Evolutionary conservation across 352 stramenopile genomes (phyloP).

Genomic region (Thalassiosira allenii): DNA sequence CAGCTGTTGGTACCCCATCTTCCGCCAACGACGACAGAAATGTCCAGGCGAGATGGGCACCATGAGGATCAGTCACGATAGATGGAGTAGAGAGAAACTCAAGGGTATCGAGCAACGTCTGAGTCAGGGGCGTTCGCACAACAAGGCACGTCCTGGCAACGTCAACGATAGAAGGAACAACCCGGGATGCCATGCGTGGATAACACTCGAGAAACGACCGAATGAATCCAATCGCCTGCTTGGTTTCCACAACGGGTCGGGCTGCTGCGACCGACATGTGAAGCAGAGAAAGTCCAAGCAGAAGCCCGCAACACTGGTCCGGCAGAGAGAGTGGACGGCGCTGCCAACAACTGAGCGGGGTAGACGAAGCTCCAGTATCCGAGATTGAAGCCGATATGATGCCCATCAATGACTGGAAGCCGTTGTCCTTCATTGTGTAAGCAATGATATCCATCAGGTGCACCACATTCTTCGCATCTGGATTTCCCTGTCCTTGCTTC

Average conservation of each 20-base stretch:
- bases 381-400: constrained; percentile 44
- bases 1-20: constrained; percentile 42
- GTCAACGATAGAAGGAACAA: constrained; percentile 44
- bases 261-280: constrained; percentile 25
- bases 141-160: constrained; percentile 18
- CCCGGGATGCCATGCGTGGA: constrained; percentile 46
- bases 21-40: constrained; percentile 65
- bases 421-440: constrained; percentile 7
- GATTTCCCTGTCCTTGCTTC: constrained; percentile 2
- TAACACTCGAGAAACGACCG: constrained; percentile 40
- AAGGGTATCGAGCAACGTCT: constrained; percentile 18
- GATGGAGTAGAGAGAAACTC: constrained; percentile 43
- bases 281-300: constrained; percentile 55
- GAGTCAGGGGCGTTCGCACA: constrained; percentile 1
- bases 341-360: constrained; percentile 30
- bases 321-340: constrained; percentile 39
- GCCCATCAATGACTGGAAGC: constrained; percentile 19
- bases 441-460: constrained; percentile 43
- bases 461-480: constrained; percentile 1
- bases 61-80: constrained; percentile 69
- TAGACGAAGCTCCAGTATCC: background rate
- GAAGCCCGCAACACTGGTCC: constrained; percentile 45
- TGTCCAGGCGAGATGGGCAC: constrained; percentile 73
- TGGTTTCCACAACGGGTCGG: background rate
- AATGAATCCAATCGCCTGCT: constrained; percentile 37